Evolutionary conservation across 2,329 filamentous ascomycete species (phyloP), one percentile per base, ranked within the genome.

Genomic region (Trichoderma polysporum): DNA sequence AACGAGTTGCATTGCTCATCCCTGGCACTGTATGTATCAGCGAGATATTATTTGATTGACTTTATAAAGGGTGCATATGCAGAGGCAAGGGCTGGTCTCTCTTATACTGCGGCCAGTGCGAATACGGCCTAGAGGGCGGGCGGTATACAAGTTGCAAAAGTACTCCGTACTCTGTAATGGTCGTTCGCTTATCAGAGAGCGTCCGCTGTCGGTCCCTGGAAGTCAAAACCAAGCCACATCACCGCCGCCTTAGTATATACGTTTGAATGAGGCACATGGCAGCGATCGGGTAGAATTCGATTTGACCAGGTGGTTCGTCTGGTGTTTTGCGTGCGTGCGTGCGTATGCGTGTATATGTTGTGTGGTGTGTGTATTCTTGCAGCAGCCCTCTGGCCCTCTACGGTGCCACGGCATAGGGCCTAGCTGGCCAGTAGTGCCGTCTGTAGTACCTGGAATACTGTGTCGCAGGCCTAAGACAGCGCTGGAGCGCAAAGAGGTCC

Each of bases 41-140:
- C 27, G 50, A 54, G n/a, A 33, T 10, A 37, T 35, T 45, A 12
- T 17, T 27, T 39, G 47, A 62, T 54, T 19, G 60, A 64, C 61
- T 64, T 64, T 64, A 64, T 47, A 64, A 54, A 56, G 61, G 61
- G 49, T 64, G 61, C 61, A 64, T 64, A 64, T 64, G 61, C 61
- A 56, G 39, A 41, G 61, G 39, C 61, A 64, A 56, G 50, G 61
- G 50, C 54, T 47, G 35, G 61, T 47, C 61, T 35, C 50, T 35
- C 1, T 6, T n/a, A 27, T 10, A n/a, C 6, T 25, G 12, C 12
- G 3, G 13, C 47, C 61, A 45, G 61, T 64, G 61, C 13, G 37
- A 27, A 33, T 17, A 6, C 4, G 3, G 4, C 41, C 8, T 6
- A 6, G 9, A 2, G 0, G 27, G 9, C 1, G 1, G 25, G 52